A percentile compares a stretch with the other conserved stretches of the same genome.
These are phyloP conservation scores for Trichoderma afroharzianum DNA, from an alignment of 2,329 filamentous ascomycete genomes.

Conservation along the genomic window DNA sequence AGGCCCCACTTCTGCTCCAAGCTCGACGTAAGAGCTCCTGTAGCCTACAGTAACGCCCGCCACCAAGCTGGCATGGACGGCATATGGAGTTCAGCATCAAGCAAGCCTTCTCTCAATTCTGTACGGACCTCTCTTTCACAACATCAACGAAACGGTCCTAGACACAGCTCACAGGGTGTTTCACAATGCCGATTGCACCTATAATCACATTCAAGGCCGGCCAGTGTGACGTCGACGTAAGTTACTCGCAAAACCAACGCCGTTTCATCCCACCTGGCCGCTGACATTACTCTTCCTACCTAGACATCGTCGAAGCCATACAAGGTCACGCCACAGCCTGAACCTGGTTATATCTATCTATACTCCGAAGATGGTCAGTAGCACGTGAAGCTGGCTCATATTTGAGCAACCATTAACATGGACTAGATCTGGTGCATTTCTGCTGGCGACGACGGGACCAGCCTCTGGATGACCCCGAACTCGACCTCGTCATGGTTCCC, in stretches of 20 bases:
- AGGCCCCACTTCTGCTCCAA: conserved; percentile 12
- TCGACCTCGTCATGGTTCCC: conserved; percentile 93
- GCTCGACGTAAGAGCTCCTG: conserved; percentile 40
- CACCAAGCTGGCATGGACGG: conserved; percentile 1
- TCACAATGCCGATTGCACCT: conserved; percentile 72
- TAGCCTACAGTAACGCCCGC: conserved; percentile 28
- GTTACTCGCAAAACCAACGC: conserved; percentile 28
- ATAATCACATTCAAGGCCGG: conserved; percentile 97
- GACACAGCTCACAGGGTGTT: neutral
- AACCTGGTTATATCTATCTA: conserved; percentile 85
- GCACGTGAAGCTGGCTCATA: neutral
- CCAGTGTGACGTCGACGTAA: conserved; percentile 77
- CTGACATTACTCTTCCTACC: conserved; percentile 21
- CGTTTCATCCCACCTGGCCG: conserved; percentile 19
- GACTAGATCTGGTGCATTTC: conserved; percentile 81
- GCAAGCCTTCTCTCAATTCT: neutral
- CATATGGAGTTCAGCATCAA: neutral
- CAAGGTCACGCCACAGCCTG: conserved; percentile 69
- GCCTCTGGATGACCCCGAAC: conserved; percentile 67
- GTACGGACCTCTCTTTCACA: neutral
- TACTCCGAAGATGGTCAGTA: conserved; percentile 79
- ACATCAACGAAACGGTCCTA: neutral
- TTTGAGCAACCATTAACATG: neutral
- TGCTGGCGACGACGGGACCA: conserved; percentile 86
- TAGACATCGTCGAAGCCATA: conserved; percentile 53